Conservation (phyloP, 768 basidiomycete species). For the Pleurotus tuber-regium region DNA sequence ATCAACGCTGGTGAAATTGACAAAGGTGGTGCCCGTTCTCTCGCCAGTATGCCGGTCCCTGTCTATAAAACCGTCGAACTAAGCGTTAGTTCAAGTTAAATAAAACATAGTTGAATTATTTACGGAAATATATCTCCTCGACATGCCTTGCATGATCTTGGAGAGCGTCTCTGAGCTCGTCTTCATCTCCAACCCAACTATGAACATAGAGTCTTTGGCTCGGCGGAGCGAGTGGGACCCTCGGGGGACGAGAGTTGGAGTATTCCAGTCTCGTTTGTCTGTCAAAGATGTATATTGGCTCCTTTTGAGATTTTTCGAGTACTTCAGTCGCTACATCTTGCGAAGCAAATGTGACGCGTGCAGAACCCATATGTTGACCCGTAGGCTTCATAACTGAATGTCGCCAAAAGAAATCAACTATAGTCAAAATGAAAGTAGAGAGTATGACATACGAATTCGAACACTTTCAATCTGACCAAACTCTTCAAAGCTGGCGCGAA, state of each 20-base stretch:
- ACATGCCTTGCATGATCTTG: slow-evolving; percentile 18
- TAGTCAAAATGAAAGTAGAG: slow-evolving; percentile 8
- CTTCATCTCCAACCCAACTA: slow-evolving; percentile 24
- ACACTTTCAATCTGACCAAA: slow-evolving; percentile 41
- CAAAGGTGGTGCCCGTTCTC: slow-evolving; percentile 39
- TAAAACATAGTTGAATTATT: neutral
- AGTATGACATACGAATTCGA: slow-evolving; percentile 36
- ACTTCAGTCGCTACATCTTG: slow-evolving; percentile 35
- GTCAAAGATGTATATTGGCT: slow-evolving; percentile 48
- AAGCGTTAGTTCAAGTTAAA: neutral
- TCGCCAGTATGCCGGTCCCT: slow-evolving; percentile 30
- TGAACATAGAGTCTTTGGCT: slow-evolving; percentile 28
- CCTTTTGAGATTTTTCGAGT: slow-evolving; percentile 31
- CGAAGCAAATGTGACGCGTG: slow-evolving; percentile 41
- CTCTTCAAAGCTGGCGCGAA: slow-evolving; percentile 37
- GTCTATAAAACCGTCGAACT: slow-evolving; percentile 20
- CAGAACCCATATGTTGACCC: slow-evolving; percentile 42
- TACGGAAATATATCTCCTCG: slow-evolving; percentile 14
- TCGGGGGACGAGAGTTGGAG: slow-evolving; percentile 18
- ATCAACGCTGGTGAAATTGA: slow-evolving; percentile 49
- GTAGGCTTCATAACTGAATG: slow-evolving; percentile 23
- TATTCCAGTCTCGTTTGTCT: slow-evolving; percentile 43
- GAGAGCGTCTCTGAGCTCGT: slow-evolving; percentile 24
- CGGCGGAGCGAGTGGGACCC: slow-evolving; percentile 16
- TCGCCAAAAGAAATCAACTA: slow-evolving; percentile 10